Evolutionary conservation across 441 rosid genomes (phyloP), one percentile per base, ranked within the genome.

Genomic region (Gossypium trilobum): DNA sequence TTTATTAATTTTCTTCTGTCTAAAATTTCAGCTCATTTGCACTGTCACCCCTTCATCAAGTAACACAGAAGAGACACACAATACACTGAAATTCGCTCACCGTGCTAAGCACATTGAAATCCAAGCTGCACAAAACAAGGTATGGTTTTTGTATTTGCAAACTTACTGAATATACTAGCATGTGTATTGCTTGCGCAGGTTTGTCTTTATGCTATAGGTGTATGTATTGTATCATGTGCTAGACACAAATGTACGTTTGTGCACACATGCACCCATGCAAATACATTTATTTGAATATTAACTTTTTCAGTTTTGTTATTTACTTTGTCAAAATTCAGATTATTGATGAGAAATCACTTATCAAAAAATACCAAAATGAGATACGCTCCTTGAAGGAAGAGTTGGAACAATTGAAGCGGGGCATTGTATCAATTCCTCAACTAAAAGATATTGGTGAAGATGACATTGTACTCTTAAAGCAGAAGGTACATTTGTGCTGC

Each of bases 21-120:
- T 20, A 81, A 75, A 73, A 74, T 78, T 82, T 80, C 88, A 89
- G 95, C 95, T 89, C 74, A 87, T 89, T 78, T 89, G 95, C 82
- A 88, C 89, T 33, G 87, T 89, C 76, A 88, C 95, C 77, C 95
- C 95, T 76, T 84, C 95, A 27, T 88, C 89, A 72, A 89, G 92
- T 77, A 89, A 79, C 79, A 83, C 89, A 3, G 95, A 89, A 76
- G 95, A 89, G 81, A 88, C 95, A 56, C 91, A 89, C 59, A 89
- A 89, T 82, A 89, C 95, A 29, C 78, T 89, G 78, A 89, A 89
- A 82, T 89, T 89, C 80, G 95, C 92, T 51, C 92, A 87, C 79
- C 91, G 91, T 75, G 87, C 91, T 50, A 89, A 89, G 68, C 95
- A 88, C 75, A 88, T 89, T 80, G 95, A 89, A 84, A 88, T 89